Percentiles rank a stretch among this genome's conserved stretches.
Evolutionary conservation across 108 stramenopile species (phyloP).

Genomic region (Cylindrotheca fusiformis): DNA sequence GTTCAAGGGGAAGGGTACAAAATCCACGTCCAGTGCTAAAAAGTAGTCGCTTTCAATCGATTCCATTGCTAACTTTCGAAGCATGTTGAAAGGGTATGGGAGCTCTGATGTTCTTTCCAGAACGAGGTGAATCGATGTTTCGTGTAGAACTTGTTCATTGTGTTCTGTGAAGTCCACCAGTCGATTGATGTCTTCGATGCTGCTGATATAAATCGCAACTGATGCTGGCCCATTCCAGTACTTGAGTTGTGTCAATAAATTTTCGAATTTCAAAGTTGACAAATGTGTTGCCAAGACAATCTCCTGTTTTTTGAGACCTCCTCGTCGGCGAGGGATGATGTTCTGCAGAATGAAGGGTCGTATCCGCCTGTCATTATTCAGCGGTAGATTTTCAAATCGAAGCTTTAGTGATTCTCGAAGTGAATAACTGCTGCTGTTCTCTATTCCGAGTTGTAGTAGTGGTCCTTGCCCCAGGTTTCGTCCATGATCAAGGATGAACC

Average conservation of each 20-base stretch:
- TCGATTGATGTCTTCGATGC: background rate
- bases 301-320: background rate
- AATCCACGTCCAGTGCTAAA: conserved; percentile 34
- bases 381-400: too few species aligned
- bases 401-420: too few species aligned
- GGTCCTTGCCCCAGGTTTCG: too few species aligned
- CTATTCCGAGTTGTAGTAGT: too few species aligned
- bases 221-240: conserved; percentile 22
- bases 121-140: conserved; percentile 6
- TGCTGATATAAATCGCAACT: conserved; percentile 8
- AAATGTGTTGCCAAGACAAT: conserved; percentile 2
- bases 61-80: conserved; percentile 33
- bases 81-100: conserved; percentile 26
- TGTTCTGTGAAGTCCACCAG: too few species aligned
- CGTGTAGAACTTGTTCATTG: background rate
- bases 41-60: conserved; percentile 17
- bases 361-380: too few species aligned
- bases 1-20: conserved; percentile 14
- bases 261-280: conserved; percentile 7
- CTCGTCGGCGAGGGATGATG: background rate
- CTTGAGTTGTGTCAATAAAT: conserved; percentile 5
- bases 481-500: too few species aligned
- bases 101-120: conserved; percentile 5
- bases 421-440: too few species aligned
- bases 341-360: background rate